A percentile compares a stretch with the other conserved stretches of the same genome.
Conservation (phyloP, 192 early-diverging fungal genomes). For the Phlyctochytrium bullatum region DNA sequence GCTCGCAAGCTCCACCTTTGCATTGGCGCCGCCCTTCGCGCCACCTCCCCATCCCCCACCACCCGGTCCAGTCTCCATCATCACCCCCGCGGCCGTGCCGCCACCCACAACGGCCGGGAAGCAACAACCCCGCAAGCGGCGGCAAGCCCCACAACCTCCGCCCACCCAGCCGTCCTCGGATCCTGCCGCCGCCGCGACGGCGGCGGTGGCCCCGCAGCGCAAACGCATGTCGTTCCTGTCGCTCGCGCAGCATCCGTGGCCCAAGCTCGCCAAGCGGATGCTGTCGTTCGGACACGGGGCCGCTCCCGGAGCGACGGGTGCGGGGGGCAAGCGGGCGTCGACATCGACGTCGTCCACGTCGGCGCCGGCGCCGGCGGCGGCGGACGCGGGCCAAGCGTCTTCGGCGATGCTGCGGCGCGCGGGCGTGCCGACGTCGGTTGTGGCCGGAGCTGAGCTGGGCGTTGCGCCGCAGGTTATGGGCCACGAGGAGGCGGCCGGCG, state of each 20-base stretch:
- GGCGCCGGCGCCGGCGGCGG: background rate
- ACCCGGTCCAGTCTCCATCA: too few species aligned
- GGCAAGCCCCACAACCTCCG: too few species aligned
- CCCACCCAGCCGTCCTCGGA: background rate
- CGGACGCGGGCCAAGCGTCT: background rate
- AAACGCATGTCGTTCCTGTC: conserved; percentile 2
- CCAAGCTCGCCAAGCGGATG: background rate
- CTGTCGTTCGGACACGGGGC: background rate
- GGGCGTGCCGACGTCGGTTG: background rate
- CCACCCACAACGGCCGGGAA: too few species aligned
- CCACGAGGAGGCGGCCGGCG: background rate
- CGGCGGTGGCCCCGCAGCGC: background rate
- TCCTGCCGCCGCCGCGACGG: background rate
- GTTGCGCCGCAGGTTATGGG: background rate
- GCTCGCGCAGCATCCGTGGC: conserved; percentile 6
- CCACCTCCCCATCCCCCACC: too few species aligned
- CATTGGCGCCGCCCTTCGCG: too few species aligned
- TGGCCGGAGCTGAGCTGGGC: background rate
- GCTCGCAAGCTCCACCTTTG: too few species aligned
- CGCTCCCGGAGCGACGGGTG: background rate
- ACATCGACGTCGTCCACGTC: background rate
- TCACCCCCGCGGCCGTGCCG: too few species aligned
- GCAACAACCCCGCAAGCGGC: too few species aligned
- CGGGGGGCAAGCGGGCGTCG: too few species aligned
- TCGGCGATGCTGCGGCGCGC: background rate